Evolutionary conservation across 805 yeast genomes (phyloP), one percentile per base, ranked within the genome.

Genomic region (Priceomyces melissophilus): DNA sequence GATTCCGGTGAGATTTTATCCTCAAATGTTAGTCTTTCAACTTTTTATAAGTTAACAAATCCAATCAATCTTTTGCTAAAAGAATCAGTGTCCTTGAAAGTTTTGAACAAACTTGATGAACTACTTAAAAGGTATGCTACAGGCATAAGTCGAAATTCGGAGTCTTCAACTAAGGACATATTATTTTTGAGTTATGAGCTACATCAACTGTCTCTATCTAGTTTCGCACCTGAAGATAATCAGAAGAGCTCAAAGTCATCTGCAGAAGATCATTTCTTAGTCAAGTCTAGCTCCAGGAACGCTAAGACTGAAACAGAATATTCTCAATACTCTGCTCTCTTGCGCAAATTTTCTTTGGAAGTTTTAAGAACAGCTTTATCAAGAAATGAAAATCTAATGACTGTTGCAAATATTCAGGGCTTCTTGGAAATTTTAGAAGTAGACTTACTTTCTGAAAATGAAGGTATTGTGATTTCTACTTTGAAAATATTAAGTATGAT

Each of bases 1-100:
- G 98, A 93, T 51, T 79, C 93, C 4, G 95, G 84, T 20, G 96
- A 90, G 62, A 66, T 88, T 13, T 55, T 91, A 35, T 76, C 96
- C 0, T 61, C 79, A 11, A 79, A 80, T 53, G 75, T 91, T 28
- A 67, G 76, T 11, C 67, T 89, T 43, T 61, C 72, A 4, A 61
- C 67, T 17, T 87, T 90, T 55, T 66, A 72, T 6, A 63, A 62
- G 38, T 61, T 93, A 16, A 59, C 90, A 12, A 67, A 70, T 11
- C 98, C 98, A 2, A 67, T 93, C 30, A 82, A 81, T 53, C 63
- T 75, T 14, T 60, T 78, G 40, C 61, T 87, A 29, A 61, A 71
- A 32, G 91, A 84, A 54, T 77, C 80, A 50, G 71, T 90, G 5
- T 76, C 82, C 8, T 62, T 78, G 46, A 86, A 79, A 55, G 76